A percentile compares a stretch with the other conserved stretches of the same genome.
Conservation (phyloP, 2,329 filamentous ascomycete genomes). For the Xylaria sp. region DNA sequence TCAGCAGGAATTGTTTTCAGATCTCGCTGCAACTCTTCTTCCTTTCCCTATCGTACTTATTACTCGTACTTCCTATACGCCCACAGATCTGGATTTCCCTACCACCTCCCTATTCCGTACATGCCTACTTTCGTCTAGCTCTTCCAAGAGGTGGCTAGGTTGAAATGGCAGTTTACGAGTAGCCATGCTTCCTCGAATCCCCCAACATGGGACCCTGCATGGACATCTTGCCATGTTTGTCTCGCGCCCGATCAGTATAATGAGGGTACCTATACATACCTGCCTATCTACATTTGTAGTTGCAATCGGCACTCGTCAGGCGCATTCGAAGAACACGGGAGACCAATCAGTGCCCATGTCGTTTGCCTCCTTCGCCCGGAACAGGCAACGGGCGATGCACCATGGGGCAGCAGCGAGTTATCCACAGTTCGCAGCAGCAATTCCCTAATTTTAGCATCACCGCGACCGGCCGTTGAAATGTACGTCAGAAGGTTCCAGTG, state of each 20-base stretch:
- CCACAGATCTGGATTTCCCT: too few species aligned
- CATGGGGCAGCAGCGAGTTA: slow-evolving; percentile 1
- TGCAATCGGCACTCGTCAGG: slow-evolving; percentile 3
- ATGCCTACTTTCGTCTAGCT: neutral
- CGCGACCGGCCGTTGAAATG: slow-evolving; percentile 4
- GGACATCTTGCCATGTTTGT: slow-evolving; percentile 9
- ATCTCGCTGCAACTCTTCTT: neutral
- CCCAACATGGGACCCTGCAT: slow-evolving; percentile 9
- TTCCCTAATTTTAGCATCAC: slow-evolving; percentile 9
- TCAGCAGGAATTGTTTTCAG: neutral
- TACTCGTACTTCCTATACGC: too few species aligned
- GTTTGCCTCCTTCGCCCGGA: slow-evolving; percentile 4
- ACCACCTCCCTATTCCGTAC: too few species aligned
- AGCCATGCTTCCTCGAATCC: neutral
- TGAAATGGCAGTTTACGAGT: neutral
- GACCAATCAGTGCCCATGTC: slow-evolving; percentile 6
- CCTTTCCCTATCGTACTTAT: neutral
- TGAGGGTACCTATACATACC: neutral
- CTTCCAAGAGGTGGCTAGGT: neutral
- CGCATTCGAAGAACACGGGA: neutral
- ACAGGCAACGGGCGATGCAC: slow-evolving; percentile 8
- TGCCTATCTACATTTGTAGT: neutral
- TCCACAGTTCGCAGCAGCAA: slow-evolving; percentile 3
- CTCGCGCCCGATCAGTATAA: neutral
- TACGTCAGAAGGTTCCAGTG: neutral